Evolutionary conservation across 805 yeast species (phyloP).

Genomic region (Lipomyces kockii): DNA sequence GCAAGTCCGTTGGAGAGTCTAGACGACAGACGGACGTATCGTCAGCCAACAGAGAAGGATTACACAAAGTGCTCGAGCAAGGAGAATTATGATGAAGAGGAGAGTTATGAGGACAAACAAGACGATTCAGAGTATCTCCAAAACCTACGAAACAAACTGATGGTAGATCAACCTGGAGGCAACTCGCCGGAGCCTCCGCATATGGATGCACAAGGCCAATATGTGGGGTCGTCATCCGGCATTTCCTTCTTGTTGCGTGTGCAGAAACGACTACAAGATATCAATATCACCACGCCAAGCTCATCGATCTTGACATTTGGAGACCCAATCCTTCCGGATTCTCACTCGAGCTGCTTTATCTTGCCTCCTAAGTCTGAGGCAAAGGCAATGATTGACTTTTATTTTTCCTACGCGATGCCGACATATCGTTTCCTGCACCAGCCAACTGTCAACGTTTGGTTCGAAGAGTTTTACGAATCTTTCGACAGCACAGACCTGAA

Average conservation of each 20-base stretch:
- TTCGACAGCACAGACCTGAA: conserved; percentile 13
- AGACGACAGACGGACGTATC: too few species aligned
- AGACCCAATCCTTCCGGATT: conserved; percentile 25
- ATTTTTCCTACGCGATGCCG: conserved; percentile 33
- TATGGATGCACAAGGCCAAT: conserved; percentile 24
- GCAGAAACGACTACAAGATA: conserved; percentile 21
- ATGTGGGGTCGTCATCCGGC: conserved; percentile 28
- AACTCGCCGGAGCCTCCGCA: conserved; percentile 19
- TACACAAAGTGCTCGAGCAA: too few species aligned
- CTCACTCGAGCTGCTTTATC: conserved; percentile 14
- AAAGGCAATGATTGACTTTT: conserved; percentile 18
- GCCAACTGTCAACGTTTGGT: conserved; percentile 26
- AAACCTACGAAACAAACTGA: conserved; percentile 7
- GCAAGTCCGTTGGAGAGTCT: too few species aligned
- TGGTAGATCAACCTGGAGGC: neutral
- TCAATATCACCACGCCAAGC: conserved; percentile 6
- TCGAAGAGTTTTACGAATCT: conserved; percentile 27
- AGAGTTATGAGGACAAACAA: neutral
- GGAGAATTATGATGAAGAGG: too few species aligned
- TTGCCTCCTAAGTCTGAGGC: conserved; percentile 27
- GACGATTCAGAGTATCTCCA: conserved; percentile 23
- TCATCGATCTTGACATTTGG: conserved; percentile 23
- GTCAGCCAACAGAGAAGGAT: too few species aligned
- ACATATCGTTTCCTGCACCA: conserved; percentile 31
- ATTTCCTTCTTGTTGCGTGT: conserved; percentile 25